Evolutionary conservation across 2,329 filamentous ascomycete genomes (phyloP).

Genomic region (Furcasterigmium furcatum): DNA sequence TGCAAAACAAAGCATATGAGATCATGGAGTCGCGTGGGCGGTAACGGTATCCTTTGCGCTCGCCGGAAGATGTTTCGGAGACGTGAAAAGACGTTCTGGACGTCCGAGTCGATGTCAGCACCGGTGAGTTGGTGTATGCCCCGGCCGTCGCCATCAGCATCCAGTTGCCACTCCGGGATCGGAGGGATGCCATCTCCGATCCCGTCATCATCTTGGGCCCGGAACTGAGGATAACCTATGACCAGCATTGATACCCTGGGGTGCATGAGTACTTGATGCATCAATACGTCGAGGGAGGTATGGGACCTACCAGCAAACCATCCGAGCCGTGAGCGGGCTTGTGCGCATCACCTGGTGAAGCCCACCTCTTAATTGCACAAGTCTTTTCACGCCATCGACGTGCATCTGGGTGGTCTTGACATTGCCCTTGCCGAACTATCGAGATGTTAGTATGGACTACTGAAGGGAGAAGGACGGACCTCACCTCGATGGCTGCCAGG

Average conservation of each 20-base stretch:
- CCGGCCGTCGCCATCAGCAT: conserved; percentile 9
- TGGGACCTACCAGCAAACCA: conserved; percentile 50
- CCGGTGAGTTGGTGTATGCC: conserved; percentile 10
- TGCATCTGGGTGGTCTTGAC: conserved; percentile 39
- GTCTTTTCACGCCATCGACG: conserved; percentile 43
- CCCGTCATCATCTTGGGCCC: conserved; percentile 45
- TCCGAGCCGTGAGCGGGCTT: conserved; percentile 51
- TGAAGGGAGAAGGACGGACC: conserved; percentile 3
- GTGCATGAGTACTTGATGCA: not conserved
- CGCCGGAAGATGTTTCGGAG: conserved; percentile 39
- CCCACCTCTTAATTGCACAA: conserved; percentile 47
- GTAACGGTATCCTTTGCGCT: conserved; percentile 19
- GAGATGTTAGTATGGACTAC: not conserved
- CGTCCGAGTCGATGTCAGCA: conserved; percentile 26
- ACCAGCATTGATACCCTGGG: conserved; percentile 56
- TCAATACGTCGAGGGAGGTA: no score
- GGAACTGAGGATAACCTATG: conserved; percentile 48
- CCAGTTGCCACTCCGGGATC: conserved; percentile 44
- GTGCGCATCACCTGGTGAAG: conserved; percentile 42
- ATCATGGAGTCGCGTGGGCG: conserved; percentile 47
- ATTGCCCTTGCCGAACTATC: conserved; percentile 51
- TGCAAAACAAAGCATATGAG: conserved; percentile 53
- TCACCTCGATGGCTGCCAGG: conserved; percentile 54
- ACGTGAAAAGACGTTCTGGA: conserved; percentile 35
- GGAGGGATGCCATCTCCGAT: conserved; percentile 45